phyloP scores from a whole-genome alignment of 371 early-diverging fungal species.

The Rhizopus sp. region DNA sequence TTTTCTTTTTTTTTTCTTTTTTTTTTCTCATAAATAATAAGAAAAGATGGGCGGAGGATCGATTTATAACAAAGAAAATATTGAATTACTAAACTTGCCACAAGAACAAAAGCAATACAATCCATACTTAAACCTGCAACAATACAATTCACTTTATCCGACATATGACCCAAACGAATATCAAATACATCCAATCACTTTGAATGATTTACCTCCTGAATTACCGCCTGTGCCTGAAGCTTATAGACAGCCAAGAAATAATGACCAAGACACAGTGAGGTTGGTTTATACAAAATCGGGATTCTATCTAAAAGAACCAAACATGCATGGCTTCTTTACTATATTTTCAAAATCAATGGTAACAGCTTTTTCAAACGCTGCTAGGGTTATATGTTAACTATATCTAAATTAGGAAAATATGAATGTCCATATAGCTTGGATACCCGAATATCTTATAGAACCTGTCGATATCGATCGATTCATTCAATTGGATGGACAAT shows the following conservation, averaged over 20 bases:
- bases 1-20: constrained; percentile 2
- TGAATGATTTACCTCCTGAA: constrained; percentile 12
- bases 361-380: not conserved
- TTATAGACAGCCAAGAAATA: constrained; percentile 2
- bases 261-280: not conserved
- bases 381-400: not conserved
- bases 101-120: not conserved
- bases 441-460: constrained; percentile 43
- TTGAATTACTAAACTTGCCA: not conserved
- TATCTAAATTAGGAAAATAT: constrained; percentile 15
- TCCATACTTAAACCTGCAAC: not conserved
- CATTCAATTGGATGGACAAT: constrained; percentile 31
- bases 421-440: constrained; percentile 33
- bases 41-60: constrained; percentile 16
- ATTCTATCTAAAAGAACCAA: constrained; percentile 25
- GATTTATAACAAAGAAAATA: not conserved
- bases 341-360: constrained; percentile 32
- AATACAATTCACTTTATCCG: constrained; percentile 21
- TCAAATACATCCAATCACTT: constrained; percentile 16
- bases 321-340: constrained; percentile 39
- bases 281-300: constrained; percentile 48
- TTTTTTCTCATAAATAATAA: not conserved
- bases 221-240: constrained; percentile 25
- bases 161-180: constrained; percentile 23
- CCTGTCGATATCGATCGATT: constrained; percentile 30